Percentiles rank a stretch among this genome's conserved stretches.
Evolutionary conservation across 176 grass and related monocot genomes (phyloP).

Genomic region (Carex littledalei): DNA sequence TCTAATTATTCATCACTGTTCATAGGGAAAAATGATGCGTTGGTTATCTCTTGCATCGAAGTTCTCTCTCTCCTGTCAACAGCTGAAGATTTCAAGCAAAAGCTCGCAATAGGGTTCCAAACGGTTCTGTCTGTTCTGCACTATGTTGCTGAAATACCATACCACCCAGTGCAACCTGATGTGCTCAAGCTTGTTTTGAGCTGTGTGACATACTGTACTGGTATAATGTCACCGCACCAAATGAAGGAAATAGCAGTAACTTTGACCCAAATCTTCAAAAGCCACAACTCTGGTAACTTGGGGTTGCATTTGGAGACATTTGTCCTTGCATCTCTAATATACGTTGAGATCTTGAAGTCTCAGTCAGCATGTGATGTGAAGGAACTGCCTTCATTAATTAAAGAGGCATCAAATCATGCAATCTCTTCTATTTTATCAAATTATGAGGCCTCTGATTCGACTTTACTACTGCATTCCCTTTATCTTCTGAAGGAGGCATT

Average conservation of each 20-base stretch:
- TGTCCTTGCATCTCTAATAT: conserved; percentile 54
- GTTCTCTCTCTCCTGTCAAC: conserved; percentile 63
- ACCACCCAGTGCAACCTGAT: conserved; percentile 76
- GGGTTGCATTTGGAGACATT: conserved; percentile 60
- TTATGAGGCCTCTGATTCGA: conserved; percentile 27
- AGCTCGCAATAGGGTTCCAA: conserved; percentile 66
- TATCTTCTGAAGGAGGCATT: conserved; percentile 73
- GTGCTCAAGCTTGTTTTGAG: conserved; percentile 58
- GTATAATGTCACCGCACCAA: conserved; percentile 64
- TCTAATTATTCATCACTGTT: conserved; percentile 27
- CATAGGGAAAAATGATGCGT: conserved; percentile 77
- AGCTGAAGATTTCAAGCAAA: conserved; percentile 74
- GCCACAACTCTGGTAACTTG: conserved; percentile 42
- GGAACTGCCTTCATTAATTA: conserved; percentile 47
- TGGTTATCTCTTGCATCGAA: conserved; percentile 60
- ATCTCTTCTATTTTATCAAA: conserved; percentile 44
- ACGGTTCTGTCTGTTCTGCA: conserved; percentile 72
- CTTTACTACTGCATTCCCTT: conserved; percentile 55
- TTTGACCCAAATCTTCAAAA: conserved; percentile 61
- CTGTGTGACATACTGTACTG: conserved; percentile 54
- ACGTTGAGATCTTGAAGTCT: conserved; percentile 71
- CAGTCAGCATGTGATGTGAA: conserved; percentile 47
- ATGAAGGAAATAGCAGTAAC: conserved; percentile 60
- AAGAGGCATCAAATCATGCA: conserved; percentile 69
- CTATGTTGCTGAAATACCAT: conserved; percentile 82